Base-by-base conservation (phyloP, 768 basidiomycete genomes). In the Sarcodon aspratus region DNA sequence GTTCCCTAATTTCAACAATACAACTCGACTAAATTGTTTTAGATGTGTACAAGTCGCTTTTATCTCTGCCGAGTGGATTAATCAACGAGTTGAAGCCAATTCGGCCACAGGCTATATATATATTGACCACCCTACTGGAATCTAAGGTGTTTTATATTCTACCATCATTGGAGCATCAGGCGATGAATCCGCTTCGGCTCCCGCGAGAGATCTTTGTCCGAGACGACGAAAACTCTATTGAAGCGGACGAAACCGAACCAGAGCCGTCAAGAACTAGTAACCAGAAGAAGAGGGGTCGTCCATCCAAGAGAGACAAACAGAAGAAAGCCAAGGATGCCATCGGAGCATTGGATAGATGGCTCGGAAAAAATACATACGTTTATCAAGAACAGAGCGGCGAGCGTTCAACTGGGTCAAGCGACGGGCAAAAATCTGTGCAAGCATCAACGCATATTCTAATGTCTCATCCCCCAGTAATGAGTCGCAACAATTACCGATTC, bases 171-270 rank as follows among this genome's bases (percentile, higher is more conserved):
- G 40, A 42, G 40, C 21, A 27, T 8, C 62, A 66, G 21, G 65
- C 83, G 0, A 66, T 75, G 57, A 79, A 75, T 56, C 86, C 85
- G 3, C 71, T 79, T n/a, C 63, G 64, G 21, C 66, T 90, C 6
- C 87, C 87, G 13, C 74, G 85, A 21, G 86, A 88, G 55, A 64
- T 78, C n/a, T 76, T 77, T 48, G 61, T 71, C 1, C 69, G 69
- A 52, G 73, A 73, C 27, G 57, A 44, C 0, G 59, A 48, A 3
- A 50, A 60, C 4, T 45, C 27, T 3, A 36, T 13, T 13, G 36
- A 36, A 17, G n/a, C 47, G 6, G 38, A 50, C 18, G 1, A 13
- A 15, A 42, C 46, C 1, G 17, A 42, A 10, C 36, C 36, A 1
- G 21, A 27, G 21, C 21, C 21, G 21, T 27, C 21, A 27, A 27